Evolutionary conservation across 148 eudicot genomes (phyloP).

Genomic region (Oxyria digyna): DNA sequence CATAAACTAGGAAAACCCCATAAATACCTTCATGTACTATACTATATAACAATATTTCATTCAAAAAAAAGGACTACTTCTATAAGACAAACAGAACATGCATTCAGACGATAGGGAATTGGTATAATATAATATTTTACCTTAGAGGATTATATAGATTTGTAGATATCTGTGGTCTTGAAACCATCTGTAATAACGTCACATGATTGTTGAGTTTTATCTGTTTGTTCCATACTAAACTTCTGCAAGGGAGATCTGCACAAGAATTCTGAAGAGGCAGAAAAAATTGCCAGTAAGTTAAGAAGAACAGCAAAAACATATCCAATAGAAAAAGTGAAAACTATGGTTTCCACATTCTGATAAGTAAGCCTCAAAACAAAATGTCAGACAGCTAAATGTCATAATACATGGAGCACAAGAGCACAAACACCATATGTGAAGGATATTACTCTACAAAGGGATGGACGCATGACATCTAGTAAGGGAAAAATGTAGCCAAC

Average conservation of each 20-base stretch:
- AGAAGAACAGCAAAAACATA: not conserved
- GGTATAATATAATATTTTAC: not conserved
- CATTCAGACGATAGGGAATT: not conserved
- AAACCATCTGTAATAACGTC: slow-evolving; percentile 20
- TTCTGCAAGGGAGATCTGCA: slow-evolving; percentile 26
- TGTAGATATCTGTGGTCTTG: slow-evolving; percentile 20
- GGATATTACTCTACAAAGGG: too few relatives aligned
- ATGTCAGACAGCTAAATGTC: not conserved
- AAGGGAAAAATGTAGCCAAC: too few relatives aligned
- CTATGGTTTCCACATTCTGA: not conserved
- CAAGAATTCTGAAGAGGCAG: slow-evolving; percentile 32
- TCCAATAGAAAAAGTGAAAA: not conserved
- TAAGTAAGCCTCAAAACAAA: not conserved
- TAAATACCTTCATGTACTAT: not conserved
- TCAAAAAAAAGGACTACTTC: not conserved
- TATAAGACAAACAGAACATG: not conserved
- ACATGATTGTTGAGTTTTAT: slow-evolving; percentile 23
- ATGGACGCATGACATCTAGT: too few relatives aligned
- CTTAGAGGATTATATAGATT: slow-evolving; percentile 2
- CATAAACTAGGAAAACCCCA: not conserved
- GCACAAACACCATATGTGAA: not conserved
- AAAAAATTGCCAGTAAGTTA: not conserved
- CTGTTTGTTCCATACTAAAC: slow-evolving; percentile 32
- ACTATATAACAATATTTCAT: not conserved
- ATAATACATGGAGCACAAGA: not conserved